Percentiles rank a stretch among this genome's conserved stretches.
These are phyloP conservation scores for Globisporangium viniferum DNA, from an alignment of 352 stramenopile genomes.

Conservation along the genomic window DNA sequence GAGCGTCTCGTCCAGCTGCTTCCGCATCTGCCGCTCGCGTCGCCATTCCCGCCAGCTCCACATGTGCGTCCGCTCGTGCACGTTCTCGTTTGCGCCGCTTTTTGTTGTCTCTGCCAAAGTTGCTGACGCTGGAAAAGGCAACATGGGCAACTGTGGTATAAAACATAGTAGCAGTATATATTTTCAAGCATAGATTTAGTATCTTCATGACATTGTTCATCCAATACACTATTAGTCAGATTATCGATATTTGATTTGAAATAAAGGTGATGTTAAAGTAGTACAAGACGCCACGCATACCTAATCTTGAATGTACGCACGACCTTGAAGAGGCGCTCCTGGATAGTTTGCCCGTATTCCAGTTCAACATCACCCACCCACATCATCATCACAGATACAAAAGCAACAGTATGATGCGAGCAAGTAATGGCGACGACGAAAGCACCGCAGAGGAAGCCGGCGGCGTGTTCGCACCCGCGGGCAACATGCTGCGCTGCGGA, in stretches of 20 bases:
- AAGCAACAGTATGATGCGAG: background rate
- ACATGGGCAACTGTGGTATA: background rate
- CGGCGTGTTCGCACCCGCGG: conserved; percentile 13
- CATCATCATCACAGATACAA: background rate
- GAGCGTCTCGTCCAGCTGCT: conserved; percentile 8
- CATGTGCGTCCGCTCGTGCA: background rate
- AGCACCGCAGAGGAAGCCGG: conserved; percentile 12
- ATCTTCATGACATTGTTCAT: too few species aligned
- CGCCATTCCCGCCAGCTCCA: conserved; percentile 10
- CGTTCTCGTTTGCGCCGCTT: conserved; percentile 2
- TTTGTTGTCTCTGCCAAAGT: background rate
- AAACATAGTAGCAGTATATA: too few species aligned
- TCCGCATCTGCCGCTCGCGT: conserved; percentile 12
- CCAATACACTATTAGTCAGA: too few species aligned
- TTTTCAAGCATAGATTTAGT: background rate
- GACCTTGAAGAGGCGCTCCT: conserved; percentile 1
- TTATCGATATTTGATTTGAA: too few species aligned
- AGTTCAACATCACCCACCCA: background rate
- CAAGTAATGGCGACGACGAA: conserved; percentile 5
- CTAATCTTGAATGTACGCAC: background rate
- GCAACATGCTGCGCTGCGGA: conserved; percentile 63
- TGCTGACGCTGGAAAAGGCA: background rate
- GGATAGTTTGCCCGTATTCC: background rate
- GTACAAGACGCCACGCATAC: too few species aligned
- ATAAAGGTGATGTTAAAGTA: too few species aligned